These are phyloP conservation scores for Nicotiana noctiflora DNA, from an alignment of 257 asterid species.

Conservation along the genomic window DNA sequence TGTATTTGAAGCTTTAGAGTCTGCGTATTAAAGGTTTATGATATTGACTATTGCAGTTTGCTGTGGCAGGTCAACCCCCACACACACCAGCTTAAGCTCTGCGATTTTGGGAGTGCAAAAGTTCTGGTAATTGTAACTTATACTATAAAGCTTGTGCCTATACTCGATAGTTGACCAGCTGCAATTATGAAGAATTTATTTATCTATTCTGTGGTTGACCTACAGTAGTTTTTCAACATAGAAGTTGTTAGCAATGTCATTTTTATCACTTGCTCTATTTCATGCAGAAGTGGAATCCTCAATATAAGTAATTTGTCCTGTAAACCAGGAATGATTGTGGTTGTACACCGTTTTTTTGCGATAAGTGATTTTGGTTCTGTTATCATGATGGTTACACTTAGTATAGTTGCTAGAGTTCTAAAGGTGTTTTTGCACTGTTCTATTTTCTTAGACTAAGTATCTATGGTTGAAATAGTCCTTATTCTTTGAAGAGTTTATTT, in stretches of 20 bases:
- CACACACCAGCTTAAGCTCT: constrained; percentile 60
- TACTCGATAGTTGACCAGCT: background rate
- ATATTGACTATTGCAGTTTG: background rate
- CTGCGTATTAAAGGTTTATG: background rate
- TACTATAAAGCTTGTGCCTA: background rate
- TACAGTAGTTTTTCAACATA: background rate
- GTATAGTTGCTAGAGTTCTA: background rate
- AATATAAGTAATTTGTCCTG: background rate
- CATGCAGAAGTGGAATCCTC: background rate
- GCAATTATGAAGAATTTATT: background rate
- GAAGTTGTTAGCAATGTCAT: background rate
- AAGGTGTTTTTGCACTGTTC: background rate
- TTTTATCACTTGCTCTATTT: background rate
- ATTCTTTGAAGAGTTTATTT: background rate
- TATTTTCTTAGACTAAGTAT: background rate
- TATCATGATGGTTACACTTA: background rate
- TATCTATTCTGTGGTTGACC: background rate
- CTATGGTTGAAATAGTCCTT: background rate
- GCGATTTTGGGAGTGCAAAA: constrained; percentile 78
- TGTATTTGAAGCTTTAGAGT: constrained; percentile 6
- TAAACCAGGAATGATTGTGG: background rate
- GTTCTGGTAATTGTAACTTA: constrained; percentile 41
- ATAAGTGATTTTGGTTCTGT: background rate
- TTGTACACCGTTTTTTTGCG: background rate
- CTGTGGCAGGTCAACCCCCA: constrained; percentile 56